phyloP scores from a whole-genome alignment of 208 protist species.

The Plasmodiophora brassicae region DNA sequence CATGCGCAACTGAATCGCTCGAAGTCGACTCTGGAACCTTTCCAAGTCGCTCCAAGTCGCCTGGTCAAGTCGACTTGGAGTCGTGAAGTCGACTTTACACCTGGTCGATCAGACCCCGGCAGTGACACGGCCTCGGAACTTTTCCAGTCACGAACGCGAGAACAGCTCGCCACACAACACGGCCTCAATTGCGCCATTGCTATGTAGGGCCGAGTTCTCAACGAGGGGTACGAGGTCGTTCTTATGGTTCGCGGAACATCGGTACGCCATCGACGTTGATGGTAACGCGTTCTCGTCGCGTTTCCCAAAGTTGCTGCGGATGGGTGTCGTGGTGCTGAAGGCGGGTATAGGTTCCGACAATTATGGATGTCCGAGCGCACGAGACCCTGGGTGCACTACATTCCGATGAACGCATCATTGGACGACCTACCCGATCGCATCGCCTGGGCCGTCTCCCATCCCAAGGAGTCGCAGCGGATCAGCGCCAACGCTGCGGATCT shows the following conservation, averaged over 20 bases:
- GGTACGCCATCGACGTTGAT: conserved; percentile 13
- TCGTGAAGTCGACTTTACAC: no score
- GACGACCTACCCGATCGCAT: neutral
- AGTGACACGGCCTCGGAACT: no score
- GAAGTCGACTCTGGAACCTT: no score
- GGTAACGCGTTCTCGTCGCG: neutral
- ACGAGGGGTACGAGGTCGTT: no score
- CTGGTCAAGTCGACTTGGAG: no score
- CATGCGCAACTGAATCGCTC: no score
- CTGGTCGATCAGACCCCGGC: no score
- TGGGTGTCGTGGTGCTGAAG: neutral
- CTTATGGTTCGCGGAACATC: neutral
- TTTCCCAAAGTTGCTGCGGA: neutral
- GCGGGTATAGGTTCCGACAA: neutral
- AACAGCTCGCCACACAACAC: no score
- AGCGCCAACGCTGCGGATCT: neutral
- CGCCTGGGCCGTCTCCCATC: neutral
- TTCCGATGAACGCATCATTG: neutral
- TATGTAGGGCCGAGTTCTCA: no score
- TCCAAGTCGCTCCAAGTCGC: no score
- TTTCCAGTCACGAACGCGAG: no score
- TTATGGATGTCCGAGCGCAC: neutral
- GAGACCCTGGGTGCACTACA: neutral
- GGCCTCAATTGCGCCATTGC: no score
- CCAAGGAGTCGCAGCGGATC: neutral